Percentiles rank a stretch among this genome's conserved stretches.
Conservation (phyloP, 805 yeast species). For the Zygoascus biomembranicola region DNA sequence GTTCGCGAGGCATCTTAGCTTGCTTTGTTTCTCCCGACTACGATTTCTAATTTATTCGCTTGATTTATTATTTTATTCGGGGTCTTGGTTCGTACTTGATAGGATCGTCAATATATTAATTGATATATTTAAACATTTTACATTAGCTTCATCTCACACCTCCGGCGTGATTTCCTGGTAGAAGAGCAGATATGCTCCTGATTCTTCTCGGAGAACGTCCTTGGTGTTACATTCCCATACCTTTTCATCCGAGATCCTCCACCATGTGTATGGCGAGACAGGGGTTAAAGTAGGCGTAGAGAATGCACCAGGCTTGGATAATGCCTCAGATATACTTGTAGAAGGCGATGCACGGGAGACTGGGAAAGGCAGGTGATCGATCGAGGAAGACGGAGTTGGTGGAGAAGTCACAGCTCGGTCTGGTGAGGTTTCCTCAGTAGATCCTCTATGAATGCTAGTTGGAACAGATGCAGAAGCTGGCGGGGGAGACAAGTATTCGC, state of each 20-base stretch:
- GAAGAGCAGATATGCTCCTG: slow-evolving; percentile 78
- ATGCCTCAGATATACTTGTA: background rate
- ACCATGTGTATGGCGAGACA: slow-evolving; percentile 32
- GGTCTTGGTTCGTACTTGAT: background rate
- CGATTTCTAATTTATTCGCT: slow-evolving; percentile 4
- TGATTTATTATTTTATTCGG: slow-evolving; percentile 1
- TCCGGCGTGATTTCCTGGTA: slow-evolving; percentile 44
- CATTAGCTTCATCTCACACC: background rate
- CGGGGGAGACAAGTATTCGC: background rate
- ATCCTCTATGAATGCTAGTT: background rate
- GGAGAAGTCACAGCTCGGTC: background rate
- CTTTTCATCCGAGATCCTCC: slow-evolving; percentile 78
- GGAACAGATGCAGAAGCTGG: background rate
- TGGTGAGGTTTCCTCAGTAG: background rate
- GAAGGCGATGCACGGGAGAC: slow-evolving; percentile 13
- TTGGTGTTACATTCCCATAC: slow-evolving; percentile 52
- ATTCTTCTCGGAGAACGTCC: slow-evolving; percentile 57
- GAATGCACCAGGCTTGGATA: background rate
- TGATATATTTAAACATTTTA: slow-evolving; percentile 2
- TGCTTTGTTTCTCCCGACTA: too few relatives aligned
- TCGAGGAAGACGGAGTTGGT: background rate
- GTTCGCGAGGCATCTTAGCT: background rate
- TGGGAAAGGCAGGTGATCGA: slow-evolving; percentile 11
- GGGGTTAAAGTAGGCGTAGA: slow-evolving; percentile 36
- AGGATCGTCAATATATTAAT: slow-evolving; percentile 3